phyloP scores from a whole-genome alignment of 768 basidiomycete species.

The Phaeotremella fagi region DNA sequence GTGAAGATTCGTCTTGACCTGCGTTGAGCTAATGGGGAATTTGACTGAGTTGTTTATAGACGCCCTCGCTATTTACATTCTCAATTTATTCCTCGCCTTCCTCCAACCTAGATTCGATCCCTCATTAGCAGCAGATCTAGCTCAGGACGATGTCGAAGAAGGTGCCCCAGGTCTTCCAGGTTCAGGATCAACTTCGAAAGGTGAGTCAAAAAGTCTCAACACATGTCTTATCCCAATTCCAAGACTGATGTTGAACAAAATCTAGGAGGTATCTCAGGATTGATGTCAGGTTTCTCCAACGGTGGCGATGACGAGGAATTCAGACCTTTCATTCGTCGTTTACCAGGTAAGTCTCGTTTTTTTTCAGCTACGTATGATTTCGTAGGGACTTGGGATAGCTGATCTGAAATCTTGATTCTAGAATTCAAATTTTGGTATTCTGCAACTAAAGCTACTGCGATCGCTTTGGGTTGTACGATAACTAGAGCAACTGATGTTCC shows the following conservation, averaged over 20 bases:
- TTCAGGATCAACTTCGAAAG: constrained; percentile 7
- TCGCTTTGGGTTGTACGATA: constrained; percentile 74
- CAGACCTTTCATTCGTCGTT: constrained; percentile 86
- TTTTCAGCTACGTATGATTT: background rate
- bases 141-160: constrained; percentile 93
- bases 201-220: constrained; percentile 38
- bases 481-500: constrained; percentile 89
- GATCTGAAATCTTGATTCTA: constrained; percentile 4
- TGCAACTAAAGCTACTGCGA: constrained; percentile 76
- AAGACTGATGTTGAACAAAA: too few species aligned
- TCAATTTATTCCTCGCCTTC: constrained; percentile 95
- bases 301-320: constrained; percentile 82
- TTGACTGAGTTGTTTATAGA: constrained; percentile 40
- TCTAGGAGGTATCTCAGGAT: constrained; percentile 33
- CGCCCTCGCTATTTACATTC: constrained; percentile 87
- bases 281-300: constrained; percentile 41
- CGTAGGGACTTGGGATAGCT: background rate
- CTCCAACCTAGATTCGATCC: constrained; percentile 98
- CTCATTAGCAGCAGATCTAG: constrained; percentile 83
- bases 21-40: constrained; percentile 56
- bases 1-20: constrained; percentile 52
- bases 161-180: constrained; percentile 61
- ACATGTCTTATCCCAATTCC: too few species aligned
- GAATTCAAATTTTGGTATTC: constrained; percentile 66
- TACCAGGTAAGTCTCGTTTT: constrained; percentile 55